phyloP scores from a whole-genome alignment of 2,329 filamentous ascomycete genomes.

The Xylaria hypoxylon region DNA sequence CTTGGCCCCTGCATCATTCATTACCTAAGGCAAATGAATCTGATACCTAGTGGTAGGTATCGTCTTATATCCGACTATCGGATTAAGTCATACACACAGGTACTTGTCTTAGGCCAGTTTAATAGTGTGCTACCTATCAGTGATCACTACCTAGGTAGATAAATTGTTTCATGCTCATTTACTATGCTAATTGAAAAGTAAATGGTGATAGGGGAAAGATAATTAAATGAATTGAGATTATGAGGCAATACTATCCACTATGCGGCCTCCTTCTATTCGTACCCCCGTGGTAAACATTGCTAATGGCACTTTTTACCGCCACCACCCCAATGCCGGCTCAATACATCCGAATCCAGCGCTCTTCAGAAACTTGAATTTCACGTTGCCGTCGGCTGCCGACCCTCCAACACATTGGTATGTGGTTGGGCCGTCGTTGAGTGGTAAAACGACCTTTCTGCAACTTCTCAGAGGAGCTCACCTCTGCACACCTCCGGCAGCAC shows the following conservation, averaged over 20 bases:
- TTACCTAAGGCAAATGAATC: not conserved
- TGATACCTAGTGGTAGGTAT: not conserved
- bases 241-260: slow-evolving; percentile 44
- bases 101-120: too few species aligned
- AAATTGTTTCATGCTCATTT: not conserved
- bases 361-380: slow-evolving; percentile 78
- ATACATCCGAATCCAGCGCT: slow-evolving; percentile 74
- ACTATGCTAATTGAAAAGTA: slow-evolving; percentile 9
- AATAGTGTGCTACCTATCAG: too few species aligned
- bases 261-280: slow-evolving; percentile 53
- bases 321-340: slow-evolving; percentile 70
- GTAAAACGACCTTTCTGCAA: slow-evolving; percentile 86
- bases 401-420: slow-evolving; percentile 80
- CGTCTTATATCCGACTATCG: slow-evolving; percentile 43
- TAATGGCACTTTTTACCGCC: slow-evolving; percentile 85
- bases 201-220: not conserved
- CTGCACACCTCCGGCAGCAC: slow-evolving; percentile 78
- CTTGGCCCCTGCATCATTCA: slow-evolving; percentile 38
- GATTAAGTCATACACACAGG: slow-evolving; percentile 32
- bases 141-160: too few species aligned
- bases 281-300: slow-evolving; percentile 76
- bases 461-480: slow-evolving; percentile 80
- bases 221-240: slow-evolving; percentile 1
- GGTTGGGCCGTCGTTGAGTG: slow-evolving; percentile 80
- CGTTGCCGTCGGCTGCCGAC: slow-evolving; percentile 68